Conservation (phyloP, 148 eudicot species). For the Rhododendron mucronatum region DNA sequence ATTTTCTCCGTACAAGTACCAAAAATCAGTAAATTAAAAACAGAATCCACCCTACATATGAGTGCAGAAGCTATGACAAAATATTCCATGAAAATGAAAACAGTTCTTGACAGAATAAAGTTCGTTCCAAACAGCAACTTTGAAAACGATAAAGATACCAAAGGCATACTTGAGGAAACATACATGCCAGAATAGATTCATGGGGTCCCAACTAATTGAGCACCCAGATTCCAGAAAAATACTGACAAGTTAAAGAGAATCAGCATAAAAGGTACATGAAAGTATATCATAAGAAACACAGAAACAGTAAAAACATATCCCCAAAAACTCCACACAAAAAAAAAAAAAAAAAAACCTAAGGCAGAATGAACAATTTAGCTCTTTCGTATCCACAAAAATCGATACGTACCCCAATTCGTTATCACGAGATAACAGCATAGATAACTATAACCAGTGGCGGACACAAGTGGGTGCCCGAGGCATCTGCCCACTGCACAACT, state of each 20-base stretch:
- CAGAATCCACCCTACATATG: background rate
- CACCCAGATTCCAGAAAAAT: slow-evolving; percentile 13
- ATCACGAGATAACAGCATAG: background rate
- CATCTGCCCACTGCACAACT: too few species aligned
- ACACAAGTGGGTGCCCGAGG: background rate
- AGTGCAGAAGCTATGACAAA: background rate
- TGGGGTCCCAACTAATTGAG: slow-evolving; percentile 5
- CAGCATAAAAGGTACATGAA: background rate
- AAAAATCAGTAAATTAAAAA: background rate
- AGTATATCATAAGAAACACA: background rate
- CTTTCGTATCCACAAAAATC: background rate
- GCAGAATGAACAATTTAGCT: background rate
- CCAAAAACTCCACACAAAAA: background rate
- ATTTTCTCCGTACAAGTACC: background rate
- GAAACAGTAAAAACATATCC: background rate
- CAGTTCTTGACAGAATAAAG: slow-evolving; percentile 6
- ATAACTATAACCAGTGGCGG: background rate
- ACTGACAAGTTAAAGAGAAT: background rate
- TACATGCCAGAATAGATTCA: background rate
- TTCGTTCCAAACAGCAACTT: background rate
- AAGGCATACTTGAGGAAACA: slow-evolving; percentile 1
- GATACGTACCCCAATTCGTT: background rate
- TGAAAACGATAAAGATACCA: slow-evolving; percentile 3
- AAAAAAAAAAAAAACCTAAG: background rate
- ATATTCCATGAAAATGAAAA: slow-evolving; percentile 1